Evolutionary conservation across 805 yeast genomes (phyloP), one percentile per base, ranked within the genome.

Genomic region (Metschnikowia drakensbergensis): DNA sequence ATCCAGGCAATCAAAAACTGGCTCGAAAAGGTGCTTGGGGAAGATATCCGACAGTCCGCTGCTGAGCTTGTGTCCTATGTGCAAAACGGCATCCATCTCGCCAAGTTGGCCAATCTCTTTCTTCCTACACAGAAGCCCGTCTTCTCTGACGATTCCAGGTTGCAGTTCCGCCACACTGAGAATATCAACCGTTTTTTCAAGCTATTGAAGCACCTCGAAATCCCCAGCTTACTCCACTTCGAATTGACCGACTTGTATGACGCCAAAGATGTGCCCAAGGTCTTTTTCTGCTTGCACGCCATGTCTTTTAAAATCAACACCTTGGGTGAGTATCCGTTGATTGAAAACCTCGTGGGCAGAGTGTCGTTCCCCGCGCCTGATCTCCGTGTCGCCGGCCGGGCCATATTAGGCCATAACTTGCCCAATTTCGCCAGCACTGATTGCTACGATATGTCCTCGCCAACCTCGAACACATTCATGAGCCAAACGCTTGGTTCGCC

Each of bases 201-300:
- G 22, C 79, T 92, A 48, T 71, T 89, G 29, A 84, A 80, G 48
- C 79, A 72, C 50, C 75, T 89, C 51, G 83, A 80, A 27, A 82
- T 94, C 55, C 99, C 98, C 0, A 91, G 88, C 48, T 75, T 90
- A 47, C 94, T 91, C 64, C 78, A 86, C 42, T 94, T 94, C 63
- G 99, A 92, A 63, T 77, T 91, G 50, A 90, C 96, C 3, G 99
- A 94, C 66, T 74, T 94, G 33, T 94, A 90, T 67, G 97, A 94
- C 61, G 84, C 85, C 61, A 91, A 89, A 60, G 87, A 92, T 61
- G 79, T 91, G 22, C 98, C 98, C 11, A 91, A 88, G 61, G 98
- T 94, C 26, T 86, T 94, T 62, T 90, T 89, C 66, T 91, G 97
- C 57, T 67, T 94, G 33, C 97, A 92, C 69, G 97, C 97, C 2